A percentile compares a stretch with the other conserved stretches of the same genome.
Evolutionary conservation across 1,284 basidiomycete genomes (phyloP).

Genomic region (Boletus semigastroideus): DNA sequence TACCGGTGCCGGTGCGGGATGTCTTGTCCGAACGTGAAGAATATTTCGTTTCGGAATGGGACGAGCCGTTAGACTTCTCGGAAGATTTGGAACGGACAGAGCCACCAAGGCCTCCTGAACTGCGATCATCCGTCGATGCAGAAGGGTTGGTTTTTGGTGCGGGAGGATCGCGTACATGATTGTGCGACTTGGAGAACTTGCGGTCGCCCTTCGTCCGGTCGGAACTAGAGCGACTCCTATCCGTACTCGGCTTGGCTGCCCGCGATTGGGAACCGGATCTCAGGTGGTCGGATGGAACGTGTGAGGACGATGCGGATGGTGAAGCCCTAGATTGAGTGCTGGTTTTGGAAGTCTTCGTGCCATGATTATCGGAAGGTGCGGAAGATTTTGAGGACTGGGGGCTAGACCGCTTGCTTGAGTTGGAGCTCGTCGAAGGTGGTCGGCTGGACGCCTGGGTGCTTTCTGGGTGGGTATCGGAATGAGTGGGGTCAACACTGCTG

Average conservation of each 20-base stretch:
- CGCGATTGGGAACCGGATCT: conserved; percentile 18
- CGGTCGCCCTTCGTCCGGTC: conserved; percentile 17
- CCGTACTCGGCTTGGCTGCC: conserved; percentile 9
- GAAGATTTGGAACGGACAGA: conserved; percentile 15
- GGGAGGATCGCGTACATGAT: conserved; percentile 24
- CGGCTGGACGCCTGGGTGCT: conserved; percentile 28
- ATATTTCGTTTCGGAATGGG: conserved; percentile 3
- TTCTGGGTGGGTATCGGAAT: conserved; percentile 24
- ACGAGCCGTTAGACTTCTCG: conserved; percentile 9
- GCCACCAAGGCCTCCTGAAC: conserved; percentile 11
- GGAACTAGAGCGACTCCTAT: conserved; percentile 16
- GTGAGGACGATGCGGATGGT: conserved; percentile 8
- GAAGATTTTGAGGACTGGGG: conserved; percentile 8
- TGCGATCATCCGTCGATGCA: conserved; percentile 12
- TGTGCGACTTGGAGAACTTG: conserved; percentile 22
- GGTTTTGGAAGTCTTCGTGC: conserved; percentile 11
- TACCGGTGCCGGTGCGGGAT: conserved; percentile 9
- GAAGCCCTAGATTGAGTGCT: conserved; percentile 11
- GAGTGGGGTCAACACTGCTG: conserved; percentile 20
- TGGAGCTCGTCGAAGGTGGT: conserved; percentile 32
- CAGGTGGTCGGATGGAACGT: conserved; percentile 6
- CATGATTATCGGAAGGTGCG: conserved; percentile 12
- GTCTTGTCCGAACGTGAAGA: conserved; percentile 14
- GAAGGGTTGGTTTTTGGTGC: conserved; percentile 6
- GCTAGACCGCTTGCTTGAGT: conserved; percentile 27